These are phyloP conservation scores for Klebsormidium nitens DNA, from an alignment of 139 green algal species.

Conservation along the genomic window DNA sequence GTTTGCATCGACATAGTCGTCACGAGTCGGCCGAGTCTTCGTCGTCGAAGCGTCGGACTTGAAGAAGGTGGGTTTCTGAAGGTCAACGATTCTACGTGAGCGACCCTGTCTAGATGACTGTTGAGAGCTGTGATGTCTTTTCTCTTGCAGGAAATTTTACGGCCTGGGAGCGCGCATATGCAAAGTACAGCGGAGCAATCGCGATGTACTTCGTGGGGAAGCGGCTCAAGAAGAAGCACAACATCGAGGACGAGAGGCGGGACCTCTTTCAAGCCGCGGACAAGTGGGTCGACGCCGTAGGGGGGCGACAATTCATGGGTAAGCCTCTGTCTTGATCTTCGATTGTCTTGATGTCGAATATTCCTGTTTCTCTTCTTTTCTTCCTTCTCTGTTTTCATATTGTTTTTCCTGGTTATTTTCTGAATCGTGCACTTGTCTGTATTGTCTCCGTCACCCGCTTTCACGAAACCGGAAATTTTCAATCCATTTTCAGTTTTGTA, in stretches of 20 bases:
- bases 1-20: too few species aligned
- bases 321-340: background rate
- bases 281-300: slow-evolving; percentile 39
- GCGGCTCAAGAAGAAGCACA: slow-evolving; percentile 82
- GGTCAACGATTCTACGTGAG: too few species aligned
- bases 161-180: slow-evolving; percentile 34
- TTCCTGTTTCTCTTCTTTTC: slow-evolving; percentile 2
- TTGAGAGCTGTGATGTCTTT: too few species aligned
- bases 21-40: too few species aligned
- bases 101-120: too few species aligned
- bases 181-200: slow-evolving; percentile 34
- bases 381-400: slow-evolving; percentile 8
- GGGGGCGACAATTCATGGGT: slow-evolving; percentile 39
- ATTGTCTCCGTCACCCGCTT: too few species aligned
- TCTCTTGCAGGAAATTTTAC: slow-evolving; percentile 68
- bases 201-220: slow-evolving; percentile 56
- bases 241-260: slow-evolving; percentile 74
- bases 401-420: background rate
- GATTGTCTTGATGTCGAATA: background rate
- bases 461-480: too few species aligned
- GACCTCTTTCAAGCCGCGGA: slow-evolving; percentile 62
- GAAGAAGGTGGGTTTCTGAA: too few species aligned
- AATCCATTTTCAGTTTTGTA: too few species aligned
- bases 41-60: too few species aligned
- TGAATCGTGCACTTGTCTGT: too few species aligned